phyloP scores from a whole-genome alignment of 2,329 filamentous ascomycete genomes.

The Nannizziopsis arthrosporioides region DNA sequence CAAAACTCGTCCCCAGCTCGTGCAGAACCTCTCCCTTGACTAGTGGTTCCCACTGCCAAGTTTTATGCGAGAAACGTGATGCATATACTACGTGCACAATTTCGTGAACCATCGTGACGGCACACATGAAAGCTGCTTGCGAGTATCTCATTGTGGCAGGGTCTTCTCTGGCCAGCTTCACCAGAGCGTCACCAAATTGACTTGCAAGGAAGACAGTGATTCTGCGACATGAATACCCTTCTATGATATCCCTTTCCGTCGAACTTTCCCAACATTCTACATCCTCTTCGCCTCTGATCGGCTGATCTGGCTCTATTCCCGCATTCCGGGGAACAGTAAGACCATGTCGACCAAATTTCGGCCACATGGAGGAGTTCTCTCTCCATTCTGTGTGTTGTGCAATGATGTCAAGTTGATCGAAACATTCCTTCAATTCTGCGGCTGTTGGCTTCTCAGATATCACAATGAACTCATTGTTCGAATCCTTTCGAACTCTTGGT shows the following conservation, averaged over 20 bases:
- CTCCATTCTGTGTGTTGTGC: slow-evolving; percentile 11
- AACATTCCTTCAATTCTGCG: not conserved
- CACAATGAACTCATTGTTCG: slow-evolving; percentile 1
- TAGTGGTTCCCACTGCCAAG: slow-evolving; percentile 10
- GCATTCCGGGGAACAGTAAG: slow-evolving; percentile 5
- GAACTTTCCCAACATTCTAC: slow-evolving; percentile 7
- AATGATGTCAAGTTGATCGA: slow-evolving; percentile 6
- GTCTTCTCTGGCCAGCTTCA: not conserved
- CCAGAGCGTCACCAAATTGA: slow-evolving; percentile 7
- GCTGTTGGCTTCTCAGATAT: not conserved
- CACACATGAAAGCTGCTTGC: slow-evolving; percentile 13
- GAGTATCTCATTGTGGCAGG: slow-evolving; percentile 7
- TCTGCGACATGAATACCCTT: slow-evolving; percentile 1
- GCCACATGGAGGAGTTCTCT: slow-evolving; percentile 10
- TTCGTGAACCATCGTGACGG: slow-evolving; percentile 10
- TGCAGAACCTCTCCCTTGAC: slow-evolving; percentile 7
- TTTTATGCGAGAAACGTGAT: slow-evolving; percentile 3
- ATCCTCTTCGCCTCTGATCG: slow-evolving; percentile 9
- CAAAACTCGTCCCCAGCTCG: slow-evolving; percentile 11
- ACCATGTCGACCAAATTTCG: slow-evolving; percentile 5
- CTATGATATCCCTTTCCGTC: slow-evolving; percentile 2
- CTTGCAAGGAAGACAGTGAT: slow-evolving; percentile 10
- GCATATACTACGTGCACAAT: slow-evolving; percentile 9
- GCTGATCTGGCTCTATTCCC: slow-evolving; percentile 9
- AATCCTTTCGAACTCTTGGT: not conserved